Base-by-base conservation (phyloP, 257 asterid species). In the Jacaranda mimosifolia region DNA sequence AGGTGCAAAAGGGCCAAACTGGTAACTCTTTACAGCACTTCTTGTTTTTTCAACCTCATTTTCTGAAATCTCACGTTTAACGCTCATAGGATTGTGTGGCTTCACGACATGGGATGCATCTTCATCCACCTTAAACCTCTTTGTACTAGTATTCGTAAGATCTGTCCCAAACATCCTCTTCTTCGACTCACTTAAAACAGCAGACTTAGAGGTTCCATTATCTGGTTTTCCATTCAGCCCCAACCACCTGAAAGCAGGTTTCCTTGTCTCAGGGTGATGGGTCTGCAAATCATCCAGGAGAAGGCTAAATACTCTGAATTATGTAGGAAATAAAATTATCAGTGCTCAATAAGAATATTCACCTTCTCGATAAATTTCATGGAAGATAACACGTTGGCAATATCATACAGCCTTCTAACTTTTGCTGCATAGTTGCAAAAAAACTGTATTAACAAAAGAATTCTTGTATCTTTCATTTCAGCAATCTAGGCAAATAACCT, bases 1-100 rank as follows among this genome's bases (percentile, higher is more conserved):
- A 68, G 99, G 99, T 26, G 99, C 97, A 87, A 96, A 96, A 53
- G 99, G 99, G 82, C 98, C 99, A 80, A 90, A 96, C 68, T 89
- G 91, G 75, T 86, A 90, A 77, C 89, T 84, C 83, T 81, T 89
- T 32, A 32, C 75, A 66, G 78, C 77, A 19, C 74, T 42, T 83
- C 77, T 81, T 72, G 79, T 63, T 63, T 55, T 78, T 32, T 83
- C 90, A 21, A 79, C 89, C 78, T 83, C 94, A 63, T 79, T 84
- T 62, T 89, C 91, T 11, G 74, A 55, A 55, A 1, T 80, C 84
- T 90, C 97, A 2, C 82, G 80, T 72, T 91, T 95, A 68, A 90
- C 84, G 56, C 83, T 83, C 58, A 73, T 55, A 36, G 62, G 80
- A 74, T 64, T 55, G 19, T 80, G 89, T 55, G 85, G 85, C 80